These are phyloP conservation scores for Trypanosoma theileri DNA, from an alignment of 208 protist genomes.

Conservation along the genomic window DNA sequence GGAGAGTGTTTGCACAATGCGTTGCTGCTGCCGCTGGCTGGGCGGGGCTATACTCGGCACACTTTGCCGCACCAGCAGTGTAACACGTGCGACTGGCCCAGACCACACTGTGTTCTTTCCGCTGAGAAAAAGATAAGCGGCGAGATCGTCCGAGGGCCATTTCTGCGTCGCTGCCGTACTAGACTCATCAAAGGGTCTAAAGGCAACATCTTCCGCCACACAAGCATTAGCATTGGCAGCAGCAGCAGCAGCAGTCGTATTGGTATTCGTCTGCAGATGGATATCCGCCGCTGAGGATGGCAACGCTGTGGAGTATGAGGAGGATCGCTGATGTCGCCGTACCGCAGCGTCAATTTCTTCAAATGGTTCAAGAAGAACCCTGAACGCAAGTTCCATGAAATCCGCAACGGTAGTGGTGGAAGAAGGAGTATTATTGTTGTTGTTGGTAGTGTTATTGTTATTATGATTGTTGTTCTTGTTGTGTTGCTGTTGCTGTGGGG, in stretches of 20 bases:
- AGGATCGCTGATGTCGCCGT: constrained; percentile 12
- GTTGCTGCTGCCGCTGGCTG: constrained; percentile 9
- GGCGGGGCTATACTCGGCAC: constrained; percentile 28
- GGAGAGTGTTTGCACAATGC: constrained; percentile 27
- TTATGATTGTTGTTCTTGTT: not conserved
- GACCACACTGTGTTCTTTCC: constrained; percentile 16
- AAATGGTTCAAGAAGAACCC: constrained; percentile 26
- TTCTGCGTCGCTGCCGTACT: not conserved
- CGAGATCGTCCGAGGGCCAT: constrained; percentile 27
- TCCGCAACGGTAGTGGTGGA: not conserved
- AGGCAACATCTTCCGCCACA: constrained; percentile 14
- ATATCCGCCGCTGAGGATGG: too few relatives aligned
- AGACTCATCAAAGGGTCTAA: constrained; percentile 13
- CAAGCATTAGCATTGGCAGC: not conserved
- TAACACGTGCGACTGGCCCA: constrained; percentile 23
- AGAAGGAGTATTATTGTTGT: not conserved
- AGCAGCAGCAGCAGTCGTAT: not conserved
- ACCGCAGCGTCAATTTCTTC: constrained; percentile 4
- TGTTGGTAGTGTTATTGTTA: not conserved
- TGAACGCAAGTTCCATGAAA: constrained; percentile 23
- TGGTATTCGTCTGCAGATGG: not conserved
- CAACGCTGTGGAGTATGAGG: not conserved
- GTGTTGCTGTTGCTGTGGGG: not conserved
- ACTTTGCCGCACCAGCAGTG: constrained; percentile 29
- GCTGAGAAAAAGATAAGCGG: constrained; percentile 24